Evolutionary conservation across 2,329 filamentous ascomycete genomes (phyloP).

Genomic region (Claviceps purpurea): DNA sequence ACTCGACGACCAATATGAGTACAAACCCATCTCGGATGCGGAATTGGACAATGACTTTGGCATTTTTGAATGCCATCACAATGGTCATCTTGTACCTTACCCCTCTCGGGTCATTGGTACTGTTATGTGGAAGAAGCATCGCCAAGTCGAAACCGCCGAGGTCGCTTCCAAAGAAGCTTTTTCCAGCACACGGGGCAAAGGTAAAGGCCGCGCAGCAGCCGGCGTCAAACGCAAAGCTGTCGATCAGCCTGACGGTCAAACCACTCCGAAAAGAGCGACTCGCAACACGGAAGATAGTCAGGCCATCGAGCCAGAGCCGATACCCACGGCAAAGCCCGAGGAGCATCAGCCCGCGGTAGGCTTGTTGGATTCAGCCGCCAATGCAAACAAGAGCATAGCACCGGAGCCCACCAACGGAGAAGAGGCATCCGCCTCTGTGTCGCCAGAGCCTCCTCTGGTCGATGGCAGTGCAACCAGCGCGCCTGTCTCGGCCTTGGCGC

Average conservation of each 20-base stretch:
- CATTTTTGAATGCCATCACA: constrained; percentile 26
- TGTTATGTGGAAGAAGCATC: constrained; percentile 26
- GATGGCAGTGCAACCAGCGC: constrained; percentile 15
- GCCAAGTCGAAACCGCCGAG: constrained; percentile 24
- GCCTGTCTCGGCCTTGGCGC: constrained; percentile 11
- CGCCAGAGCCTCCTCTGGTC: constrained; percentile 20
- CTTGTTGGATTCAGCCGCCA: constrained; percentile 25
- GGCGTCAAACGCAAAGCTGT: constrained; percentile 37
- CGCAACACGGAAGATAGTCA: constrained; percentile 18
- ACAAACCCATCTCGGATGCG: constrained; percentile 30
- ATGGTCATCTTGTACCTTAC: constrained; percentile 31
- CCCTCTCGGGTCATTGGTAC: constrained; percentile 29
- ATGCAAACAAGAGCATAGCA: constrained; percentile 16
- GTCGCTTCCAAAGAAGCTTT: constrained; percentile 12
- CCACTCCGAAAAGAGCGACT: constrained; percentile 34
- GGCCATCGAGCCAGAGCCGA: constrained; percentile 12
- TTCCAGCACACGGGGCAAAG: constrained; percentile 17
- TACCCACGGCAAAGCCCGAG: constrained; percentile 10
- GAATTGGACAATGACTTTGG: constrained; percentile 30
- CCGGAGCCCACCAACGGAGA: constrained; percentile 21
- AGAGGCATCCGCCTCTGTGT: constrained; percentile 22
- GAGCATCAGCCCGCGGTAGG: constrained; percentile 19
- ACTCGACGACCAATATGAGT: constrained; percentile 30
- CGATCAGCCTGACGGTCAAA: constrained; percentile 35
- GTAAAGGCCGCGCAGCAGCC: constrained; percentile 19